Percentiles rank a stretch among this genome's conserved stretches.
phyloP scores from a whole-genome alignment of 2,329 filamentous ascomycete genomes.

The Trichoderma sp. region DNA sequence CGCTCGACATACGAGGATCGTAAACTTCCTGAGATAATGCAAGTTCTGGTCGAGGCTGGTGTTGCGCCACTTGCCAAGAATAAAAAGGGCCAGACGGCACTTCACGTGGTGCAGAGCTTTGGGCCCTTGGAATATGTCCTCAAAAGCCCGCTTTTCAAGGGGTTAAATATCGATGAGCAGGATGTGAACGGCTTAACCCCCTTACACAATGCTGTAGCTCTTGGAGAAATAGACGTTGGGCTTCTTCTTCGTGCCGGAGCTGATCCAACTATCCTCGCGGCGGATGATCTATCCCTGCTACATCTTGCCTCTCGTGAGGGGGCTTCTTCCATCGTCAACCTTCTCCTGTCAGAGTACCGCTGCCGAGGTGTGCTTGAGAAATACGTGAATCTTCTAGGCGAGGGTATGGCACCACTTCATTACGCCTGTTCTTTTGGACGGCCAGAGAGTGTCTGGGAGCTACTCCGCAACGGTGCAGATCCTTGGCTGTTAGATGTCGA shows the following conservation, averaged over 20 bases:
- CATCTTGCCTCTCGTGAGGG: neutral
- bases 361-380: neutral
- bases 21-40: neutral
- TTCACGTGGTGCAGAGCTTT: neutral
- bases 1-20: neutral
- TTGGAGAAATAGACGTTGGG: neutral
- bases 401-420: neutral
- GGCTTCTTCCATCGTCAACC: neutral
- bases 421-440: neutral
- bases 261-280: neutral
- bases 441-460: slow-evolving; percentile 1
- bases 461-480: neutral
- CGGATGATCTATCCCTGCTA: neutral
- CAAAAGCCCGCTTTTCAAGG: neutral
- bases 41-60: neutral
- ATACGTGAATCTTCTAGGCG: neutral
- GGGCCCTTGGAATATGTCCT: neutral
- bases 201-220: neutral
- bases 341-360: neutral
- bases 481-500: neutral
- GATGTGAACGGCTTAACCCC: neutral
- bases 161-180: neutral
- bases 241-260: neutral
- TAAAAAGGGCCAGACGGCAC: neutral
- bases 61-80: neutral